Evolutionary conservation across 2,329 filamentous ascomycete species (phyloP).

Genomic region (Didymella exigua): DNA sequence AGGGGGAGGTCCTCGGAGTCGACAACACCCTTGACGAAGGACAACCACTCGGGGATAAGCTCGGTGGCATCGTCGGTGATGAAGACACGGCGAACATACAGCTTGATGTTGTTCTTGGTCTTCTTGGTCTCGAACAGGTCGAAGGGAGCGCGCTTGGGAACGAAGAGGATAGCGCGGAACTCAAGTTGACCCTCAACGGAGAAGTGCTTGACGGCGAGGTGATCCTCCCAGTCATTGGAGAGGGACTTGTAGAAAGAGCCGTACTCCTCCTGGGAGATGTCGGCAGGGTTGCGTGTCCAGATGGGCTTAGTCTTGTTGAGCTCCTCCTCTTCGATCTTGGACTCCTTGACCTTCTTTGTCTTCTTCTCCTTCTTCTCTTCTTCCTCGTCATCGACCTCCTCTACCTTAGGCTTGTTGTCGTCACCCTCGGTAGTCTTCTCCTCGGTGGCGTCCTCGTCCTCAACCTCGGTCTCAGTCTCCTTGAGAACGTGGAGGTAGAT

Average conservation of each 20-base stretch:
- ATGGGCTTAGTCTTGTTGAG: slow-evolving; percentile 99
- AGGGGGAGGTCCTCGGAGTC: slow-evolving; percentile 99
- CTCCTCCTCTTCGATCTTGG: slow-evolving; percentile 97
- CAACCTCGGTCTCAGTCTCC: slow-evolving; percentile 99
- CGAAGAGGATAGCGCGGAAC: slow-evolving; percentile 99
- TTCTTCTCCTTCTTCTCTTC: slow-evolving; percentile 88
- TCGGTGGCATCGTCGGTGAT: slow-evolving; percentile 99
- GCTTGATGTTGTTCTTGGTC: slow-evolving; percentile 99
- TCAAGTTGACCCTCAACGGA: slow-evolving; percentile 99
- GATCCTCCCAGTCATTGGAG: slow-evolving; percentile 99
- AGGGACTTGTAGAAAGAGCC: slow-evolving; percentile 99
- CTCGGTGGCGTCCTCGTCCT: slow-evolving; percentile 82
- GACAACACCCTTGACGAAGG: slow-evolving; percentile 99
- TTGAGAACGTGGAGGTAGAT: slow-evolving; percentile 99
- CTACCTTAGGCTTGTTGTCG: slow-evolving; percentile 94
- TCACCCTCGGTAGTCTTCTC: slow-evolving; percentile 67
- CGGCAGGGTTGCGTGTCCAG: slow-evolving; percentile 97
- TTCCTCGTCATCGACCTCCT: slow-evolving; percentile 88
- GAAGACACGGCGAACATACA: slow-evolving; percentile 99
- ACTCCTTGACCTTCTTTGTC: slow-evolving; percentile 99
- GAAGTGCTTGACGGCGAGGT: slow-evolving; percentile 99
- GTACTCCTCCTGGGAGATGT: slow-evolving; percentile 96
- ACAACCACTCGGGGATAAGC: slow-evolving; percentile 98
- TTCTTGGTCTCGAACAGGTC: slow-evolving; percentile 99
- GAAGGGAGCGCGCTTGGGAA: slow-evolving; percentile 98